phyloP scores from a whole-genome alignment of 225 moss, liverwort and hornwort species.

The Takakia lepidozioides region DNA sequence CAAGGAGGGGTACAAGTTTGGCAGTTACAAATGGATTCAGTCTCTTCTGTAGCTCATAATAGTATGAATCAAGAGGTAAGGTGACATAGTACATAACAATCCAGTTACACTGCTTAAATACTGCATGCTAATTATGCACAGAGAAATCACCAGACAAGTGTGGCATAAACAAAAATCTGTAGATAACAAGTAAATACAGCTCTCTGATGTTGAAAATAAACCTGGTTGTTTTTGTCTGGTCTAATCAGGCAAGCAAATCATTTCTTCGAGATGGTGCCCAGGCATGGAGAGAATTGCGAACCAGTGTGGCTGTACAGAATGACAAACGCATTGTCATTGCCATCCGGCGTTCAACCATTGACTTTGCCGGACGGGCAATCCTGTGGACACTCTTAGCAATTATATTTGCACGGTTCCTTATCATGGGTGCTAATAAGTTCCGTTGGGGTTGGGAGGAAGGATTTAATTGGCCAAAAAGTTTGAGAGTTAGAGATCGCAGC shows the following conservation, averaged over 20 bases:
- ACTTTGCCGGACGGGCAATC: slow-evolving; percentile 66
- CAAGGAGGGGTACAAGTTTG: too few species aligned
- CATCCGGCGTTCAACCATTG: slow-evolving; percentile 66
- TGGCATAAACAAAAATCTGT: too few species aligned
- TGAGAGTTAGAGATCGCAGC: slow-evolving; percentile 66
- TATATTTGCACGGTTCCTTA: slow-evolving; percentile 38
- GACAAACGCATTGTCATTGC: slow-evolving; percentile 76
- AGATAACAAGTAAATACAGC: too few species aligned
- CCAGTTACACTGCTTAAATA: too few species aligned
- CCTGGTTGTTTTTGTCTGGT: too few species aligned
- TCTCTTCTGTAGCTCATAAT: too few species aligned
- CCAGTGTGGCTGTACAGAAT: slow-evolving; percentile 66
- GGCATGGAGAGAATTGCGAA: slow-evolving; percentile 72
- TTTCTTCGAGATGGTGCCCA: slow-evolving; percentile 55
- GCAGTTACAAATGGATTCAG: too few species aligned
- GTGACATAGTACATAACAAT: too few species aligned
- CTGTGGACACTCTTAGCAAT: slow-evolving; percentile 62
- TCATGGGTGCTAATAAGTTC: slow-evolving; percentile 49
- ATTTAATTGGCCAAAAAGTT: slow-evolving; percentile 36
- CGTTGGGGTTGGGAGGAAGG: slow-evolving; percentile 90
- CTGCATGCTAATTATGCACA: too few species aligned
- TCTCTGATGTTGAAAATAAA: too few species aligned
- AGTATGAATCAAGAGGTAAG: too few species aligned
- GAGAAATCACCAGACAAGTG: too few species aligned
- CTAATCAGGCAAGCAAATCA: slow-evolving; percentile 34